These are phyloP conservation scores for Fusarium napiforme DNA, from an alignment of 2,329 filamentous ascomycete genomes.

Conservation along the genomic window DNA sequence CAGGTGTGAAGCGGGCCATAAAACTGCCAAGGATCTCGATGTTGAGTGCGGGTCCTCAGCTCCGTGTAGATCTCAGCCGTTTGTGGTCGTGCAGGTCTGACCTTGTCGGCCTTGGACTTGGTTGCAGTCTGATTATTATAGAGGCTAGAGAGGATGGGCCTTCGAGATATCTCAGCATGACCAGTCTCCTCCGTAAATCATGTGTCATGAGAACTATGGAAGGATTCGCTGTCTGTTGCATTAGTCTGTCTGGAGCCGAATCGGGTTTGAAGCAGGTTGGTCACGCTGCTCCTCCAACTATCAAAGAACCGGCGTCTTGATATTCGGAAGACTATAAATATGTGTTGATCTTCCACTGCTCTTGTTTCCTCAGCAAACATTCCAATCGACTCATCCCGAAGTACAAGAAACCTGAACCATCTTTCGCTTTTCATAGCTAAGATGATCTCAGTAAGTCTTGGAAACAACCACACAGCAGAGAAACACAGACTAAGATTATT, in stretches of 20 bases:
- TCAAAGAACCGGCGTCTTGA: fast-evolving
- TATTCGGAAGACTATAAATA: not conserved
- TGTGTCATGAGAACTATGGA: not conserved
- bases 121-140: not conserved
- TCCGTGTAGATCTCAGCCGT: not conserved
- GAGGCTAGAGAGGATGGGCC: too few species aligned
- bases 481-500: fast-evolving
- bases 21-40: not conserved
- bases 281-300: fast-evolving
- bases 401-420: too few species aligned
- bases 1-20: not conserved
- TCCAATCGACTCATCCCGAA: fast-evolving
- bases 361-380: fast-evolving
- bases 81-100: fast-evolving
- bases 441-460: not conserved
- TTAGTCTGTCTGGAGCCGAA: not conserved
- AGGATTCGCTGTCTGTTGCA: not conserved
- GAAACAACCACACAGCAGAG: fast-evolving
- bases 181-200: too few species aligned
- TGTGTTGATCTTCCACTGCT: fast-evolving
- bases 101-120: not conserved
- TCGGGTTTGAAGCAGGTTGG: fast-evolving
- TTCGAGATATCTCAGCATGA: too few species aligned
- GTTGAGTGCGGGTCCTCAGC: not conserved
- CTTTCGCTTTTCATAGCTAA: fast-evolving